phyloP scores from a whole-genome alignment of 305 asterid genomes.

The Fraxinus floribunda region DNA sequence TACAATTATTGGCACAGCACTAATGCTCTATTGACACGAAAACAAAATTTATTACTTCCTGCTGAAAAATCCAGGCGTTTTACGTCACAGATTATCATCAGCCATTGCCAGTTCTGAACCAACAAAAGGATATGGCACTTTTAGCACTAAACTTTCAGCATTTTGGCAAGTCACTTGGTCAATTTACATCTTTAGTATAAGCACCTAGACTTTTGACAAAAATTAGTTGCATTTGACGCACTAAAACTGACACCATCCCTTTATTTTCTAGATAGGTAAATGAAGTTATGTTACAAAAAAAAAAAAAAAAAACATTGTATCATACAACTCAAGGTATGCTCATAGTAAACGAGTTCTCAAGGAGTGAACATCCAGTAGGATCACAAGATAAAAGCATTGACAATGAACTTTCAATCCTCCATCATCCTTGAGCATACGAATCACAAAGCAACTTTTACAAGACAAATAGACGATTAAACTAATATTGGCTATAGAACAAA shows the following conservation, averaged over 20 bases:
- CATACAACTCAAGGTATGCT: not conserved
- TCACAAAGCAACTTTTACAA: not conserved
- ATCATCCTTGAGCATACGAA: not conserved
- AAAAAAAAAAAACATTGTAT: not conserved
- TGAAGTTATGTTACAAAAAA: not conserved
- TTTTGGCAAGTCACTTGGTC: not conserved
- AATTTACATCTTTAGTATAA: not conserved
- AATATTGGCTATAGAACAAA: not conserved
- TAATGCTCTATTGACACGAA: not conserved
- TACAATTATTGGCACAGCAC: not conserved
- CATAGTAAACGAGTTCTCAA: not conserved
- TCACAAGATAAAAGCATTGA: not conserved
- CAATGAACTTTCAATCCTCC: not conserved
- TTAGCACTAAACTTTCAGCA: not conserved
- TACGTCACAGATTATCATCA: not conserved
- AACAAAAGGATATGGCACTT: not conserved
- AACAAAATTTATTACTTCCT: too few species aligned
- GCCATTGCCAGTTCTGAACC: not conserved
- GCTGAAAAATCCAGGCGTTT: not conserved
- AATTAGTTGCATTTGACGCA: not conserved
- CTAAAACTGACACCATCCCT: not conserved
- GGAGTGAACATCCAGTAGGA: not conserved
- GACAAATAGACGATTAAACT: not conserved
- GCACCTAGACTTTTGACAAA: not conserved
- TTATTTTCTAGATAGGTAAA: not conserved